Evolutionary conservation across 768 basidiomycete species (phyloP).

Genomic region (Leucocoprinus leucothites): DNA sequence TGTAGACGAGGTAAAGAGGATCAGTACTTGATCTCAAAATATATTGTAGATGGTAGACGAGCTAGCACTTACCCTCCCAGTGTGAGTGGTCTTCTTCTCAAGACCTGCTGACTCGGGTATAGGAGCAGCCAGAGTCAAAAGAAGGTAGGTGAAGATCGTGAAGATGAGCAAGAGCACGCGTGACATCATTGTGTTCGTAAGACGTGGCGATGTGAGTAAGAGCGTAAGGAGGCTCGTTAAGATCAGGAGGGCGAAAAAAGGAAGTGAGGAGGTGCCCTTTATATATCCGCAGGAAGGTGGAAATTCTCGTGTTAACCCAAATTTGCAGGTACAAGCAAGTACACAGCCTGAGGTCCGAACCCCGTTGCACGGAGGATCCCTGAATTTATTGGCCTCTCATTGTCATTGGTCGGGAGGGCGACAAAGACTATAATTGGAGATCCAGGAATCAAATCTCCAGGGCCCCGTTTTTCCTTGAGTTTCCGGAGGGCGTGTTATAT

Average conservation of each 20-base stretch:
- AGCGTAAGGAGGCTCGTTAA: slow-evolving; percentile 1
- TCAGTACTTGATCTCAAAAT: slow-evolving; percentile 9
- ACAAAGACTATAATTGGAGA: slow-evolving; percentile 7
- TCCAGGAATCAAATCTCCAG: neutral
- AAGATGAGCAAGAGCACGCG: slow-evolving; percentile 26
- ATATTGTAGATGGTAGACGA: slow-evolving; percentile 1
- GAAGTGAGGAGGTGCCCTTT: slow-evolving; percentile 13
- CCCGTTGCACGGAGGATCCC: neutral
- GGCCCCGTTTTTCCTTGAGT: neutral
- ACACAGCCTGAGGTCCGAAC: slow-evolving; percentile 1
- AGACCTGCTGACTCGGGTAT: slow-evolving; percentile 33
- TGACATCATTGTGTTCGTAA: slow-evolving; percentile 29
- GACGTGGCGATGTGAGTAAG: slow-evolving; percentile 11
- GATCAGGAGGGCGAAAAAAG: neutral
- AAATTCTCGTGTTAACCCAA: neutral
- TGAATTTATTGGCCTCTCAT: neutral
- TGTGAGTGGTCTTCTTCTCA: slow-evolving; percentile 50
- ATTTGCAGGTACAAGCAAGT: neutral
- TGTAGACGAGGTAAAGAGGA: slow-evolving; percentile 21
- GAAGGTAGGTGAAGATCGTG: slow-evolving; percentile 36
- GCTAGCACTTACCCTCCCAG: slow-evolving; percentile 60
- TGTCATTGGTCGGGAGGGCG: neutral
- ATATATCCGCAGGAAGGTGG: slow-evolving; percentile 17
- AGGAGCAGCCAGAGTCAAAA: slow-evolving; percentile 44
- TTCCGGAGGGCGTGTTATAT: neutral